Conservation (phyloP, 176 grass and related monocot genomes). For the Carex cristatella region DNA sequence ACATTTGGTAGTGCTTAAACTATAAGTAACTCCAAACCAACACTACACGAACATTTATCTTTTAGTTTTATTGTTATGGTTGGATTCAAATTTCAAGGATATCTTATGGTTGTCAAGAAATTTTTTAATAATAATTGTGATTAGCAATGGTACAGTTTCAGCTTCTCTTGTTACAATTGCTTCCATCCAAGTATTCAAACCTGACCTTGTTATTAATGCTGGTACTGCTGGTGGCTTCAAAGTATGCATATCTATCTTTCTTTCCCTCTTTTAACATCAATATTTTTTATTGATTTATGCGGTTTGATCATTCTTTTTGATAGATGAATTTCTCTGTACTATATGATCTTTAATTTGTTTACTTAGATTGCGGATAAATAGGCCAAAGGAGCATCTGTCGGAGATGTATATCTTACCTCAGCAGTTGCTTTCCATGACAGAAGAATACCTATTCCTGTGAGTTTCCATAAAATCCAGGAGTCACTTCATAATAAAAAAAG, state of each 20-base stretch:
- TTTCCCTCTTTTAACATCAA: constrained; percentile 8
- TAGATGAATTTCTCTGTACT: not conserved
- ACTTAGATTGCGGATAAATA: constrained; percentile 20
- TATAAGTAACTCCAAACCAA: too few relatives aligned
- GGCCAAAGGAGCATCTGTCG: constrained; percentile 82
- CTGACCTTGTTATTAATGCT: constrained; percentile 88
- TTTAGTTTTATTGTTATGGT: not conserved
- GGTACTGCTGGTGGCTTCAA: constrained; percentile 90
- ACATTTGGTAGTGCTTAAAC: not conserved
- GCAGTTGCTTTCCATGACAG: constrained; percentile 94
- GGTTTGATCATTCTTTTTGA: not conserved
- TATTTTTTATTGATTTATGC: not conserved
- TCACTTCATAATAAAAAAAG: not conserved
- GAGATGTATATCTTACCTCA: constrained; percentile 76
- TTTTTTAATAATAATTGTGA: too few relatives aligned
- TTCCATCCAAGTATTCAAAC: constrained; percentile 76
- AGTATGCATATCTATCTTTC: constrained; percentile 32
- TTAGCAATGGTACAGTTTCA: constrained; percentile 43
- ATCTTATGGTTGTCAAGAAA: not conserved
- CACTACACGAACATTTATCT: not conserved
- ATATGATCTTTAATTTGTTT: not conserved
- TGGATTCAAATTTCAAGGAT: too few relatives aligned
- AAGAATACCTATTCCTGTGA: constrained; percentile 97
- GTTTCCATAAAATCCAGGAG: constrained; percentile 14
- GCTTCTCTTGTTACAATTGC: constrained; percentile 74